Evolutionary conservation across 2,329 filamentous ascomycete species (phyloP), one percentile per base, ranked within the genome.

Genomic region (Berkeleyomyces rouxiae): DNA sequence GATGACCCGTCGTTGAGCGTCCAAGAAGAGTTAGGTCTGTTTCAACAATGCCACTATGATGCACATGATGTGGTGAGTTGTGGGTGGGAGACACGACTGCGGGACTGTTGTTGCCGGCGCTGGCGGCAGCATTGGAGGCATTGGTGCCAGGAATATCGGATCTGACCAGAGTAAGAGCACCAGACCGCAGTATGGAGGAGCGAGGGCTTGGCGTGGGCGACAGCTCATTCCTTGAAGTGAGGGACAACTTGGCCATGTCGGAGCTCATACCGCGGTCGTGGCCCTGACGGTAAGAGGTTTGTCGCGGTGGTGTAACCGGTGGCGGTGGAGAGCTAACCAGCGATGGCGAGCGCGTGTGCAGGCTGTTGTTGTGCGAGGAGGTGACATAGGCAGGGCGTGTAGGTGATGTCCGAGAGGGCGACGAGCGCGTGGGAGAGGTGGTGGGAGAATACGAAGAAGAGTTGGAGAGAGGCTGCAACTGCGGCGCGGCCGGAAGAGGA

Each of bases 1-100:
- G 80, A 72, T 99, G 89, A 64, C 87, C 86, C 1, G 93, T 97
- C 0, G 92, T 88, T 0, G 93, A 97, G 68, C 88, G 88, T 64
- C 92, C 87, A 16, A 99, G 78, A 42, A 83, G 85, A 71, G 90
- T 82, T 9, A 97, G 78, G 66, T 96, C 90, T 2, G 88, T 85
- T 0, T 82, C 78, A 6, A 78, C 80, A 13, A 90, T 75, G 67
- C 68, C 75, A 72, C 64, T 74, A 70, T 33, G 74, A 59, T 57
- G 73, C 66, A 65, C 71, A 65, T 66, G 72, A 65, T 62, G 72
- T 10, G 58, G 49, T 2, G 62, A 58, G 31, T 47, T 43, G 36
- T 51, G 33, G 11, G 36, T 58, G 11, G 63, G 63, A 7, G 63
- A 64, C 7, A 43, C 61, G 11, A 58, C 16, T 0, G 60, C 60